Evolutionary conservation across 176 grass and related monocot genomes (phyloP).

Genomic region (Bromus sterilis): DNA sequence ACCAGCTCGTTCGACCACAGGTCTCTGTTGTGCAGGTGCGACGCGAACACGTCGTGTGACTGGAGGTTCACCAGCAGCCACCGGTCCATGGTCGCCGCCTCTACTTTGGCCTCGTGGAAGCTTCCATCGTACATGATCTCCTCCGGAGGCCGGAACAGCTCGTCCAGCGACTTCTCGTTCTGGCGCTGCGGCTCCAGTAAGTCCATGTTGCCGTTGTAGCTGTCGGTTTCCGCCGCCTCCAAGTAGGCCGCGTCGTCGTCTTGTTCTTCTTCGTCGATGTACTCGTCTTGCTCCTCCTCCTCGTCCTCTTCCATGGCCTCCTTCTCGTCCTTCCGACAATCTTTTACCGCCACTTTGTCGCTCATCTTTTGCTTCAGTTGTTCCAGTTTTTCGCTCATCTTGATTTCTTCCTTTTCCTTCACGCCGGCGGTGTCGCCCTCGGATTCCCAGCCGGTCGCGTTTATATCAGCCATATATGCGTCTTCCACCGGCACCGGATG

Average conservation of each 20-base stretch:
- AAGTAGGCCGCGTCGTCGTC: background rate
- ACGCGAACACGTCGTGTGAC: background rate
- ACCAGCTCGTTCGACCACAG: conserved; percentile 20
- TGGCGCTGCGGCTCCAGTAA: background rate
- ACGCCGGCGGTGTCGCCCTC: background rate
- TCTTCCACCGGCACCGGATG: background rate
- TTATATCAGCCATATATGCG: background rate
- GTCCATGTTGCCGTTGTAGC: background rate
- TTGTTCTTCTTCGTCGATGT: background rate
- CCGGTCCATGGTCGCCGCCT: background rate
- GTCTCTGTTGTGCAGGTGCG: conserved; percentile 21
- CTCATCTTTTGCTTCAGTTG: background rate
- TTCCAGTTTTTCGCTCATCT: background rate
- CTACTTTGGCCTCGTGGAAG: conserved; percentile 19
- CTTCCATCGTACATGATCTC: background rate
- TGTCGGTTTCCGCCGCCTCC: background rate
- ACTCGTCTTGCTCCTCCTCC: background rate
- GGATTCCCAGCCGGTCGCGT: background rate
- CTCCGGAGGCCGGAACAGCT: background rate
- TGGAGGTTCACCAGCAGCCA: conserved; percentile 27
- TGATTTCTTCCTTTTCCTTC: background rate
- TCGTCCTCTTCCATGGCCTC: background rate
- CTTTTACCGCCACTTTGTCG: background rate
- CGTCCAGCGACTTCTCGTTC: background rate
- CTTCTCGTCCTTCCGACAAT: background rate